Base-by-base conservation (phyloP, 768 basidiomycete species). In the Boletus coccyginus region DNA sequence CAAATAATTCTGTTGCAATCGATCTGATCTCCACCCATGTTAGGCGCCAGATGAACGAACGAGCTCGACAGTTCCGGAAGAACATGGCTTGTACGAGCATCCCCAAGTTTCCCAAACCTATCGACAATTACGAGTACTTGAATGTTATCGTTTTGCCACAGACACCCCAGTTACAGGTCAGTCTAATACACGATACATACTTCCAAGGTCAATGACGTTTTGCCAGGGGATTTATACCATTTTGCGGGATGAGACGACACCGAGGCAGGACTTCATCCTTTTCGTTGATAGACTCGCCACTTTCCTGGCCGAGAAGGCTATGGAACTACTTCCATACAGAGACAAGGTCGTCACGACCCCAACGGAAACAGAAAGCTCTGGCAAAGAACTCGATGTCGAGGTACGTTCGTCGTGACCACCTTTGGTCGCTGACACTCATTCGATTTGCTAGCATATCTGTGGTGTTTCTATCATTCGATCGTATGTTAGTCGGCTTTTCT, bases 21-120 rank as follows among this genome's bases (percentile, higher is more conserved):
- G 95, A 97, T 57, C 78, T 99, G 39, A 93, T 99, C 51, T 86
- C 88, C 16, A 93, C 92, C 3, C 97, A 98, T 67, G 84, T 98
- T 55, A 83, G 86, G 29, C 83, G 87, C 39, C 87, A 97, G 69
- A 80, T 98, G 45, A 83, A 86, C 49, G 88, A 92, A 52, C 86
- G 95, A 5, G 80, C 86, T 5, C 81, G 83, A 24, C 78, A 81
- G 40, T 87, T 98, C 66, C 77, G 94, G 16, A 81, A 82, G 58
- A 82, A 85, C 66, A 84, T 97, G 68, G 90, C 88, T 39, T 76
- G 78, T 57, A 78, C 71, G 50, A 53, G 71, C 64, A 55, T 73
- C 21, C 70, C 75, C 35, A 75, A 74, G n/a, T 59, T 67, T 46
- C 69, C 76, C 16, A 70, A 53, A 10, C 21, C 70, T 7, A 78